These are phyloP conservation scores for Colletotrichum sp. DNA, from an alignment of 2,329 filamentous ascomycete genomes.

Conservation along the genomic window DNA sequence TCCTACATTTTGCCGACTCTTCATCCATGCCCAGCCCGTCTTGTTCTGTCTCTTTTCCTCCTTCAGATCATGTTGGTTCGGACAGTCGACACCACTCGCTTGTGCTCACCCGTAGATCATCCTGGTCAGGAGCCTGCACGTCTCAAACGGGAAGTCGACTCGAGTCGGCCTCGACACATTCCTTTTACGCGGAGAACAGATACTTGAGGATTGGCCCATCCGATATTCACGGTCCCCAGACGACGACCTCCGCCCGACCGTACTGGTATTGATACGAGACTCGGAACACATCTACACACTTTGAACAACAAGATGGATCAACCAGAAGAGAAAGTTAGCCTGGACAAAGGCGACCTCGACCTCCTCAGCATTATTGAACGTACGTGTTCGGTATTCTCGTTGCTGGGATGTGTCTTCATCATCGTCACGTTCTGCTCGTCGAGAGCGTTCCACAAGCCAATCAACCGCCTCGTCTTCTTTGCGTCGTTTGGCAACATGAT, in stretches of 20 bases:
- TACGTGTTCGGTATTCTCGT: slow-evolving; percentile 71
- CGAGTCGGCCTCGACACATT: background rate
- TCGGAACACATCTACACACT: background rate
- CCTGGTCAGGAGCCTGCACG: background rate
- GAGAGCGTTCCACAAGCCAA: slow-evolving; percentile 79
- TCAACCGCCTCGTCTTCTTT: slow-evolving; percentile 85
- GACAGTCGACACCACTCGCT: background rate
- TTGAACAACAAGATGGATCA: background rate
- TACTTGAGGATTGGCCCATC: background rate
- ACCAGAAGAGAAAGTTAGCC: background rate
- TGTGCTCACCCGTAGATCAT: background rate
- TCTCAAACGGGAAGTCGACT: background rate
- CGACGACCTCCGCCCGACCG: background rate
- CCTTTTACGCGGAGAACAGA: background rate
- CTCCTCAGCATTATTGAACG: slow-evolving; percentile 70
- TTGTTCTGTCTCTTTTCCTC: background rate
- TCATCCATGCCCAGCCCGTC: background rate
- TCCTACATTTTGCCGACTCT: slow-evolving; percentile 2
- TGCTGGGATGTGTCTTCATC: slow-evolving; percentile 74
- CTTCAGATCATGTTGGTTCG: background rate
- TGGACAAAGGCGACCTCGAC: slow-evolving; percentile 44
- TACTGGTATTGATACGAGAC: background rate
- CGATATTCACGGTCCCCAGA: background rate
- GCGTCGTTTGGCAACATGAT: slow-evolving; percentile 83
- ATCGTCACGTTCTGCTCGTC: slow-evolving; percentile 74